Base-by-base conservation (phyloP, 371 early-diverging fungal species). In the Mucor racemosus region DNA sequence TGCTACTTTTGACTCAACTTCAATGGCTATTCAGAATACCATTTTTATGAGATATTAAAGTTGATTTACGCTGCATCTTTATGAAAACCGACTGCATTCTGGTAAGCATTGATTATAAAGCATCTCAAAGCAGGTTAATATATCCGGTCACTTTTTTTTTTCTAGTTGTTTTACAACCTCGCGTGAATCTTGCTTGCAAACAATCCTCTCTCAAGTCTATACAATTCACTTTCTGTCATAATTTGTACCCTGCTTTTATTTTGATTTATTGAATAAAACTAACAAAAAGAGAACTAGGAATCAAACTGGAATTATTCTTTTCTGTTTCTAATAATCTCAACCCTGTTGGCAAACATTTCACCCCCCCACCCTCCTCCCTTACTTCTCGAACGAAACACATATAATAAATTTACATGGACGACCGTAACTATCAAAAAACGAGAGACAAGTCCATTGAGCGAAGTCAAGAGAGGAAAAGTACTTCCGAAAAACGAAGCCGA, bases 401-500 rank as follows among this genome's bases (percentile, higher is more conserved):
- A 26, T 26, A 26, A 26, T 26, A 26, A 26, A 26, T 26, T 26
- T 26, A 42, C 42, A 69, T 70, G 70, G 70, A 65, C 53, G 64
- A 65, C 58, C 70, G 62, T n/a, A 65, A 31, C 7, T 65, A 70
- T 57, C 58, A 62, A 40, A 70, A 57, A 53, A 35, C 66, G 19
- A 69, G 66, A 64, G 69, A 74, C n/a, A 72, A 58, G 55, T 72
- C 72, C 35, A 36, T 57, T 1, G 72, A 72, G 11, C 57, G 3
- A 26, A 26, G 26, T 3, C 26, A 41, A 41, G 70, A 74, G 31
- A 58, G 67, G 46, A 66, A 64, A 58, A 50, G 61, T 3, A 60
- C 58, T n/a, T 54, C 60, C 41, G 74, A 74, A 54, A 74, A 74
- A 58, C 63, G 74, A 64, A 74, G 67, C 44, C 64, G 74, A 61